Base-by-base conservation (phyloP, 2,329 filamentous ascomycete genomes). In the Sporothrix schenckii region DNA sequence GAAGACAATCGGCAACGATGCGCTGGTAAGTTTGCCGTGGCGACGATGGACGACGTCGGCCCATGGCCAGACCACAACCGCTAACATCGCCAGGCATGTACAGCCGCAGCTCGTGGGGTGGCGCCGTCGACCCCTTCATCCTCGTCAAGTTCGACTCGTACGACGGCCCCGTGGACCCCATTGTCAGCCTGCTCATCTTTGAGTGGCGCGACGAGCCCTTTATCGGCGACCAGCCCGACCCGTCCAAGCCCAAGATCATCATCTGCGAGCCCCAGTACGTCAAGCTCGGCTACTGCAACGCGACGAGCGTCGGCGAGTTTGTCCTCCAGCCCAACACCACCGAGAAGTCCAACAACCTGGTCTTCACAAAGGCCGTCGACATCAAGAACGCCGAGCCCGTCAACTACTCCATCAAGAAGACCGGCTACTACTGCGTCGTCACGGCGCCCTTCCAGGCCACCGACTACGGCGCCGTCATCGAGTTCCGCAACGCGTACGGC, bases 401-500 rank as follows among this genome's bases (percentile, higher is more conserved):
- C 78, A 92, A 93, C 73, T 99, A 98, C 78, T 85, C 88, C 6
- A 89, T 97, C 76, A 90, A 90, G 77, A 93, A 92, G 80, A 99
- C 95, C 0, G 95, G 95, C 39, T 99, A 97, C 81, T 99, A 97
- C 80, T 99, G 95, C 77, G 90, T 99, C 71, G 88, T 92, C 68
- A 95, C 93, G 1, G 89, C 89, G 74, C 86, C 86, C 27, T 94
- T 88, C 78, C 88, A 85, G 34, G 83, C 85, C 0, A 83, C 86
- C 24, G 85, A 92, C 58, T 99, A 96, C 78, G 87, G 85, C 61
- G 94, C 91, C 9, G 87, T 95, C 16, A 90, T 95, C 56, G 94
- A 95, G 76, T 99, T 98, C 80, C 89, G 94, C 73, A 98, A 99
- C 80, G 92, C 95, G 2, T 99, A 96, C 78, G 95, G 95, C 78